phyloP scores from a whole-genome alignment of 2,329 filamentous ascomycete species.

The Cladosporium velox region DNA sequence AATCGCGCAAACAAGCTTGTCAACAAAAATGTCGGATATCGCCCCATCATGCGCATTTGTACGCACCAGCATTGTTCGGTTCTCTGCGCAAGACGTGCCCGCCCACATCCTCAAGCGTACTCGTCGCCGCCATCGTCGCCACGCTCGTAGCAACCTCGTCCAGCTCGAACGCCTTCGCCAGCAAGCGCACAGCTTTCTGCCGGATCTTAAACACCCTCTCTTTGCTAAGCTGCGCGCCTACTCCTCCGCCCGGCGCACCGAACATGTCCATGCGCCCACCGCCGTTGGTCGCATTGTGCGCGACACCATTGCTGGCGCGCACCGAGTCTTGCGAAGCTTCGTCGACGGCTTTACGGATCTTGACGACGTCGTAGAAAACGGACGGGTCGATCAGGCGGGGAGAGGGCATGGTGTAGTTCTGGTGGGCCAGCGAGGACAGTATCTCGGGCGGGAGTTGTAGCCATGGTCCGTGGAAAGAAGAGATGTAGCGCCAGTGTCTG shows the following conservation, averaged over 20 bases:
- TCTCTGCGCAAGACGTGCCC: constrained; percentile 70
- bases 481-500: constrained; percentile 85
- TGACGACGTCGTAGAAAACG: constrained; percentile 80
- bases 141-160: constrained; percentile 84
- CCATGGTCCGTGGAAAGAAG: constrained; percentile 81
- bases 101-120: constrained; percentile 75
- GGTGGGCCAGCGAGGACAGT: constrained; percentile 75
- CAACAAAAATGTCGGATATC: neutral
- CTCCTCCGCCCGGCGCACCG: constrained; percentile 48
- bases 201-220: constrained; percentile 78
- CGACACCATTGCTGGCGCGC: constrained; percentile 72
- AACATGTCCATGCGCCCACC: constrained; percentile 42
- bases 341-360: constrained; percentile 77
- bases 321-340: constrained; percentile 77
- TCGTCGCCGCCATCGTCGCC: constrained; percentile 79
- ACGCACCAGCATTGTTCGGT: constrained; percentile 53
- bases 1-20: neutral
- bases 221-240: constrained; percentile 65
- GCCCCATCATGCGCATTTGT: neutral
- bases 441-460: constrained; percentile 76
- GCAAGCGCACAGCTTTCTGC: constrained; percentile 75
- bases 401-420: constrained; percentile 74
- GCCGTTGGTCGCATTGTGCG: constrained; percentile 61
- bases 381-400: constrained; percentile 77
- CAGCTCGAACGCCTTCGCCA: constrained; percentile 74